These are phyloP conservation scores for Metschnikowia borealis DNA, from an alignment of 805 yeast species.

Conservation along the genomic window DNA sequence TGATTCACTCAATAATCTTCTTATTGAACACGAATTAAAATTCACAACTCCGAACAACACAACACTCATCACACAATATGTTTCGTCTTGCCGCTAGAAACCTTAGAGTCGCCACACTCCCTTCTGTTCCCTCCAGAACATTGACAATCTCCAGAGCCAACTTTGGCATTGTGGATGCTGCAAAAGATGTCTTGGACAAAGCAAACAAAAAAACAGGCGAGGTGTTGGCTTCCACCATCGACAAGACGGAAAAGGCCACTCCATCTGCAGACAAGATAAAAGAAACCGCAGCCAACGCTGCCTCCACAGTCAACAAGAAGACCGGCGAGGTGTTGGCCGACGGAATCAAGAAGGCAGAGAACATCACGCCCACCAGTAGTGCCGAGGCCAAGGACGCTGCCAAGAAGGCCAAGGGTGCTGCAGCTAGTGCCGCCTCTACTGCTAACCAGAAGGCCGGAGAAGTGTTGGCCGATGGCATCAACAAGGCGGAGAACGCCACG, in stretches of 20 bases:
- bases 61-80: constrained; percentile 2
- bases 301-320: constrained; percentile 23
- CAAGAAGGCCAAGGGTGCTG: constrained; percentile 2
- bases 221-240: constrained; percentile 38
- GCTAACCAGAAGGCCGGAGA: constrained; percentile 26
- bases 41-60: no score
- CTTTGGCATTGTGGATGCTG: constrained; percentile 28
- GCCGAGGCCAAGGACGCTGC: constrained; percentile 10
- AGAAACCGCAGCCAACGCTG: constrained; percentile 22
- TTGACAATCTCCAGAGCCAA: constrained; percentile 10
- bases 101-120: constrained; percentile 6
- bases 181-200: constrained; percentile 32
- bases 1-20: no score
- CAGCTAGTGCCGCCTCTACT: constrained; percentile 1
- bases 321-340: constrained; percentile 32
- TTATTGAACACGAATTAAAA: no score
- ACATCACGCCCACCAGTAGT: constrained; percentile 8
- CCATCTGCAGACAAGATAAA: constrained; percentile 18
- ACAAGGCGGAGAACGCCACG: constrained; percentile 19
- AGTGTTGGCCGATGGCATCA: constrained; percentile 30
- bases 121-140: constrained; percentile 9
- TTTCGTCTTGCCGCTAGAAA: constrained; percentile 14
- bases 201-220: constrained; percentile 39
- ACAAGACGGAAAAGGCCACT: constrained; percentile 28
- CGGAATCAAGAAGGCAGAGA: constrained; percentile 26